Evolutionary conservation across 345 rosid genomes (phyloP).

Genomic region (Geranium brycei): DNA sequence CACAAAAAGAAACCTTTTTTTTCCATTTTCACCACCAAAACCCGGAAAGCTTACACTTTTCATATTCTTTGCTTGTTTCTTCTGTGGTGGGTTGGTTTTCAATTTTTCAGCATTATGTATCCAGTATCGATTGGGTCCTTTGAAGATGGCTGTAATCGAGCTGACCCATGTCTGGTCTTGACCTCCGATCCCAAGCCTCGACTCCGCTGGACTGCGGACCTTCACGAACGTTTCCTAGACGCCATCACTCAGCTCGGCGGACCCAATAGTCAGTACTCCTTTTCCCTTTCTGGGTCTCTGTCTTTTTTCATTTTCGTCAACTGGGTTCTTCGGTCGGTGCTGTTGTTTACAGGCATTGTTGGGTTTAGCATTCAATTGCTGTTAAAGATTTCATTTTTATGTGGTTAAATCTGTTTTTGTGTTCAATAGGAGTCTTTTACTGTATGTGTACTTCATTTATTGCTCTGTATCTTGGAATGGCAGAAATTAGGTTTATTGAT

Average conservation of each 20-base stretch:
- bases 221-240: conserved; percentile 79
- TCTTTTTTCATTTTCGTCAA: background rate
- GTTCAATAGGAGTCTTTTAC: background rate
- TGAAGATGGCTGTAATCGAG: conserved; percentile 1
- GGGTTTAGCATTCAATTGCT: too few relatives aligned
- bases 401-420: background rate
- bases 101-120: background rate
- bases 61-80: too few relatives aligned
- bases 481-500: too few relatives aligned
- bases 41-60: too few relatives aligned
- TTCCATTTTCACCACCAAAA: too few relatives aligned
- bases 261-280: conserved; percentile 42
- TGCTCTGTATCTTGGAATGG: background rate
- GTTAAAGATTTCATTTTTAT: too few relatives aligned
- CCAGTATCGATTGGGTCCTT: background rate
- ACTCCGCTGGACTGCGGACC: conserved; percentile 85
- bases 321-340: background rate
- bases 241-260: conserved; percentile 89
- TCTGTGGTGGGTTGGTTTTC: too few relatives aligned
- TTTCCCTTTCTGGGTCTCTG: background rate
- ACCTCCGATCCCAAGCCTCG: conserved; percentile 90
- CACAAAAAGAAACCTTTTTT: too few relatives aligned
- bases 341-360: background rate
- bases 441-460: background rate
- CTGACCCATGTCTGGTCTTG: conserved; percentile 62